phyloP scores from a whole-genome alignment of 2,329 filamentous ascomycete genomes.

The Ophiobolus disseminans region DNA sequence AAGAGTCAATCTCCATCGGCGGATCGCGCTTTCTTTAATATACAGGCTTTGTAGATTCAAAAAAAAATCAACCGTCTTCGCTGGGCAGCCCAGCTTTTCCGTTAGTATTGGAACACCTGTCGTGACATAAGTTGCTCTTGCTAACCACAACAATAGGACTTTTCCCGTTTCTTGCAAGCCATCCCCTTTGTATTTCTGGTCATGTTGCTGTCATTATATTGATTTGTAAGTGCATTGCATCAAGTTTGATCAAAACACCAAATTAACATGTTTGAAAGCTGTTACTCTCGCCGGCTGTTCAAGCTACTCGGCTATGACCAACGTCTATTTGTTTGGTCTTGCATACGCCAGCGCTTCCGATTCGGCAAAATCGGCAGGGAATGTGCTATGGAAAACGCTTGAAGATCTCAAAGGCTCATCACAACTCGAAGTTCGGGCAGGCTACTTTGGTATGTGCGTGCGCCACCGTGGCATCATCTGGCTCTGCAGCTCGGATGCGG shows the following conservation, averaged over 20 bases:
- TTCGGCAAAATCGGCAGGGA: constrained; percentile 85
- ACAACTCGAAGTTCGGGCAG: constrained; percentile 82
- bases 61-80: too few species aligned
- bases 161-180: too few species aligned
- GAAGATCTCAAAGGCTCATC: constrained; percentile 82
- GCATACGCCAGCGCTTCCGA: constrained; percentile 87
- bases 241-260: background rate
- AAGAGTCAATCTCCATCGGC: too few species aligned
- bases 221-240: constrained; percentile 77
- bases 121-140: too few species aligned
- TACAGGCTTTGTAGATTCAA: too few species aligned
- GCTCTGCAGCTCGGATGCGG: constrained; percentile 93
- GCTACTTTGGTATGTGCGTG: constrained; percentile 94
- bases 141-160: too few species aligned
- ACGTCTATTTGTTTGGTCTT: constrained; percentile 90
- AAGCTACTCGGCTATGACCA: constrained; percentile 86
- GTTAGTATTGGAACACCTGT: too few species aligned
- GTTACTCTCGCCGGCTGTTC: constrained; percentile 90
- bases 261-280: constrained; percentile 60
- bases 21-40: too few species aligned
- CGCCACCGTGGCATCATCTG: constrained; percentile 85
- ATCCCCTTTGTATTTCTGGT: too few species aligned
- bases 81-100: too few species aligned
- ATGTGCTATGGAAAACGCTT: constrained; percentile 74
- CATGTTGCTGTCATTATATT: constrained; percentile 89